A percentile compares a stretch with the other conserved stretches of the same genome.
Evolutionary conservation across 331 rosid species (phyloP).

Genomic region (Quercus lobata): DNA sequence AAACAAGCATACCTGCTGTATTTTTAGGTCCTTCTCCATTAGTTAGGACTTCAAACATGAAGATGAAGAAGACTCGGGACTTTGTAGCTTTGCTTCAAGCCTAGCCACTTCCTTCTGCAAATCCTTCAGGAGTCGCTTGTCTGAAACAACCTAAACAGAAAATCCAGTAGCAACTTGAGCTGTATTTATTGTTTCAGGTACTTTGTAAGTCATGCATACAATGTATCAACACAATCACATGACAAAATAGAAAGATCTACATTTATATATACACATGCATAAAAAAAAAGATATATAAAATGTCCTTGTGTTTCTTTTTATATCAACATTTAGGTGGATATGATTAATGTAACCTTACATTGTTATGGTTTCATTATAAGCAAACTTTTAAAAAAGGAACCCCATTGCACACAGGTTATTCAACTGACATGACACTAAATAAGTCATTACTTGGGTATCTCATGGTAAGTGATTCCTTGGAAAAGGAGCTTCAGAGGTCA

Average conservation of each 20-base stretch:
- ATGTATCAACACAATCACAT: background rate
- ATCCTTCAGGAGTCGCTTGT: slow-evolving; percentile 53
- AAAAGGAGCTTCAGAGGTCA: too few species aligned
- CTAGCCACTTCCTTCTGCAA: slow-evolving; percentile 81
- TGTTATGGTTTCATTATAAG: background rate
- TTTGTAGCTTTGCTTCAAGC: slow-evolving; percentile 79
- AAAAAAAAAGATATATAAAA: background rate
- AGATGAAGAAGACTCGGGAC: slow-evolving; percentile 60
- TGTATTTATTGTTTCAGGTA: background rate
- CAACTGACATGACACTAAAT: too few species aligned
- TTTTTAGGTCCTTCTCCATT: slow-evolving; percentile 69
- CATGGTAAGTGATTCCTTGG: too few species aligned
- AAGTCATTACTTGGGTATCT: too few species aligned
- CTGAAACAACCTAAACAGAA: slow-evolving; percentile 57
- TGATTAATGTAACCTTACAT: background rate
- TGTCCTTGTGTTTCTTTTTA: background rate
- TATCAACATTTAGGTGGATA: background rate
- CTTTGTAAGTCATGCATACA: background rate
- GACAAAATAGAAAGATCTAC: background rate
- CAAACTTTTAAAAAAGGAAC: background rate
- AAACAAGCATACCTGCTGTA: slow-evolving; percentile 56
- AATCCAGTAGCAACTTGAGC: slow-evolving; percentile 13
- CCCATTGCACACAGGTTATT: background rate
- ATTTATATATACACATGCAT: background rate
- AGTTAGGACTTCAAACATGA: slow-evolving; percentile 59